Percentiles rank a stretch among this genome's conserved stretches.
Evolutionary conservation across 2,329 filamentous ascomycete genomes (phyloP).

Genomic region (Blumeriella jaapii): DNA sequence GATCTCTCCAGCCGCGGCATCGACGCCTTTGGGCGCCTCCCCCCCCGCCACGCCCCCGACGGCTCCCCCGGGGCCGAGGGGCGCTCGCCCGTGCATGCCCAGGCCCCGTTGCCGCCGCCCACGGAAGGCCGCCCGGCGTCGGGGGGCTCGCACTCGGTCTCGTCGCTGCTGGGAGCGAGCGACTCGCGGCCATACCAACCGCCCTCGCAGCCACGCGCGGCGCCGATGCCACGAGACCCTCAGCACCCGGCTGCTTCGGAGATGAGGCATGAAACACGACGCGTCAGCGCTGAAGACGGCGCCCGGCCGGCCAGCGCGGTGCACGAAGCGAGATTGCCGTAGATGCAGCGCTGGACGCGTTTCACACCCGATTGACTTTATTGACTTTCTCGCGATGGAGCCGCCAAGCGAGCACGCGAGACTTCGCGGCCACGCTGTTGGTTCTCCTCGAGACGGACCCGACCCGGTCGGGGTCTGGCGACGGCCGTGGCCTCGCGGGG

Average conservation of each 20-base stretch:
- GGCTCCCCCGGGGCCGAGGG: constrained; percentile 17
- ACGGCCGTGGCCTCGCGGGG: too few species aligned
- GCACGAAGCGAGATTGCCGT: too few species aligned
- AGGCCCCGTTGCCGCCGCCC: constrained; percentile 6
- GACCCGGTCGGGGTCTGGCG: too few species aligned
- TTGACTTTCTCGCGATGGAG: too few species aligned
- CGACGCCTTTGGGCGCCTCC: constrained; percentile 29
- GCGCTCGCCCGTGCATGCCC: constrained; percentile 20
- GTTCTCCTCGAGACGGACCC: too few species aligned
- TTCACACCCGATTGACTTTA: too few species aligned
- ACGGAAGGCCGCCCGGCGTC: constrained; percentile 19
- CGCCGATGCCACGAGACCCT: constrained; percentile 18
- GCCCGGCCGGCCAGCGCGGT: too few species aligned
- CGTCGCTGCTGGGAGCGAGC: constrained; percentile 24
- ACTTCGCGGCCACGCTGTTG: too few species aligned
- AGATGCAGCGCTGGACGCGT: too few species aligned
- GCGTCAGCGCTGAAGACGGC: too few species aligned
- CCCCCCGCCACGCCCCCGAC: constrained; percentile 29
- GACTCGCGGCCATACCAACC: constrained; percentile 15
- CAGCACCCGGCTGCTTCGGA: constrained; percentile 21
- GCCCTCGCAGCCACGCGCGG: constrained; percentile 13
- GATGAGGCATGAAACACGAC: constrained; percentile 24
- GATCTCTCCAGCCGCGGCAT: constrained; percentile 36
- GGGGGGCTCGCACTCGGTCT: constrained; percentile 23
- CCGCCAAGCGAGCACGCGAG: too few species aligned